Conservation (phyloP, 2,329 filamentous ascomycete species). For the Dothideomycetes sp. region DNA sequence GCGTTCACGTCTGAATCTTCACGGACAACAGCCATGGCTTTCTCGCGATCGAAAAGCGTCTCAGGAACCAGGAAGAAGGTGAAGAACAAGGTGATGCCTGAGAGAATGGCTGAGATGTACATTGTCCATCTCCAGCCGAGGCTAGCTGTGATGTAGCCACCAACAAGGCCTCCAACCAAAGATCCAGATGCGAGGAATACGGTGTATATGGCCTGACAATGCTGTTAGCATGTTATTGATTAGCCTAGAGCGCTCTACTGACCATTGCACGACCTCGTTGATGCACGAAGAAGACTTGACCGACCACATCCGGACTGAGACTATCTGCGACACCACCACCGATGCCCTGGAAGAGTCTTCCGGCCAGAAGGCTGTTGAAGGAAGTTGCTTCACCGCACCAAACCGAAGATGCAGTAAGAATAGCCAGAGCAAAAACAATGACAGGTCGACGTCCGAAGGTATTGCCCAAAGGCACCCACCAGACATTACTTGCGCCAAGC, state of each 20-base stretch:
- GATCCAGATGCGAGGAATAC: slow-evolving; percentile 31
- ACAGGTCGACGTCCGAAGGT: slow-evolving; percentile 33
- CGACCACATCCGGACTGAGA: slow-evolving; percentile 32
- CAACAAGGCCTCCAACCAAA: slow-evolving; percentile 30
- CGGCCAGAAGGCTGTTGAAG: slow-evolving; percentile 30
- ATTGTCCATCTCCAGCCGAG: slow-evolving; percentile 32
- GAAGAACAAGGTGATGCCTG: slow-evolving; percentile 25
- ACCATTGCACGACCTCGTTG: slow-evolving; percentile 14
- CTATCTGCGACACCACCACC: slow-evolving; percentile 31
- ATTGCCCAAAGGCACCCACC: slow-evolving; percentile 34
- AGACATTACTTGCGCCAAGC: slow-evolving; percentile 31
- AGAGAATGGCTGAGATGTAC: slow-evolving; percentile 33
- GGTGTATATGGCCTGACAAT: slow-evolving; percentile 31
- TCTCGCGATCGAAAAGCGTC: slow-evolving; percentile 30
- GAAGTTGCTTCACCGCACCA: slow-evolving; percentile 32
- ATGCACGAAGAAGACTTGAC: slow-evolving; percentile 36
- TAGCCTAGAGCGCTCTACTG: slow-evolving; percentile 21
- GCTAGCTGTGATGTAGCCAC: slow-evolving; percentile 32
- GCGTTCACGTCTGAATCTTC: slow-evolving; percentile 15
- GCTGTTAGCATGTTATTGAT: too few species aligned
- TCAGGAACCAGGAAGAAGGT: slow-evolving; percentile 32
- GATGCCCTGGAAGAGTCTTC: slow-evolving; percentile 31
- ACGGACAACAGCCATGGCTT: slow-evolving; percentile 15
- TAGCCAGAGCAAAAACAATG: slow-evolving; percentile 27
- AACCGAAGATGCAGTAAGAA: slow-evolving; percentile 28